Evolutionary conservation across 495 filamentous ascomycete genomes (phyloP), one percentile per base, ranked within the genome.

Genomic region (Tuber calosporum): DNA sequence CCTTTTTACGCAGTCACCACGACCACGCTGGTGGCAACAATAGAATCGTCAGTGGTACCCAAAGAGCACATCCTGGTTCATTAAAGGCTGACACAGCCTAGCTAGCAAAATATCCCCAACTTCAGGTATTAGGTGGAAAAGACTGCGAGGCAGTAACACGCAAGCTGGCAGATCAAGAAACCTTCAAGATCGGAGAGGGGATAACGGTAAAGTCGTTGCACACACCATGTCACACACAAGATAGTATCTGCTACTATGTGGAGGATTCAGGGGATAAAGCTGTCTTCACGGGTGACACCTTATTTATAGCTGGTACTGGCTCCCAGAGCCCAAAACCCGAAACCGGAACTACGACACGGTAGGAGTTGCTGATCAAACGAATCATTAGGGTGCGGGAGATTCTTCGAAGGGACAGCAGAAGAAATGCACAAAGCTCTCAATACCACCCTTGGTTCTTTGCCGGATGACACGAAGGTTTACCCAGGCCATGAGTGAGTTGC

Each of bases 211-310:
- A 88, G 80, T 92, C 91, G n/a, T 83, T 98, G 37, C 90, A 98
- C 83, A 99, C 95, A 11, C 95, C 95, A 4, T 99, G 95, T 82
- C 96, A 99, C 82, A 99, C 95, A 3, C 95, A 97, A 83, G 95
- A 99, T 82, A 97, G 93, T 80, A 97, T 99, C 77, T 98, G 95
- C 86, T 99, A 88, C 78, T 88, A 87, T 69, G 88, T 95, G 86
- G 87, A 96, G 82, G 95, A 98, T 79, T 89, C 87, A 17, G 85
- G 89, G 38, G 89, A 97, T 68, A 89, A 87, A 76, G 96, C 87
- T 13, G 92, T 98, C 34, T 99, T 99, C 82, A 98, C 95, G 0
- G 95, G 95, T 34, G 95, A 99, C 81, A 98, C 95, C 7, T 85
- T 99, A 30, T 99, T 99, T 81, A 93, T 96, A 82, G 95, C 89